Evolutionary conservation across 805 yeast species (phyloP).

Genomic region (Schwanniomyces polymorphus): DNA sequence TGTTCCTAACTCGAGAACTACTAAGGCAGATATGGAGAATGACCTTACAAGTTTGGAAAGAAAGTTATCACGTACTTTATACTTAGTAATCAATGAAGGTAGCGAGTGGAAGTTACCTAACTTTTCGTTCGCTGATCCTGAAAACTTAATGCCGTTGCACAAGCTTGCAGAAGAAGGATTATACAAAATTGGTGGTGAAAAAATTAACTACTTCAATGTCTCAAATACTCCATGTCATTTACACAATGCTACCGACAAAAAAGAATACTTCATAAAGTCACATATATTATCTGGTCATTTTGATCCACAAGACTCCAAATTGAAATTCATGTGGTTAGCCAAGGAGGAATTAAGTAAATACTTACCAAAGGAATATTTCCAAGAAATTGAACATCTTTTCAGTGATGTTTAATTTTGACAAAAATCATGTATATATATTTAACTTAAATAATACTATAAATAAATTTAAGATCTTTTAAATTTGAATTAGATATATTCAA

Average conservation of each 20-base stretch:
- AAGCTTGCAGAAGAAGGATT: conserved; percentile 74
- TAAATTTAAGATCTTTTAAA: not conserved
- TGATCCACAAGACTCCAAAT: conserved; percentile 33
- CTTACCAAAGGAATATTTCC: conserved; percentile 56
- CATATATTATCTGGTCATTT: conserved; percentile 87
- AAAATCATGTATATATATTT: conserved; percentile 13
- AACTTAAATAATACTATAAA: conserved; percentile 4
- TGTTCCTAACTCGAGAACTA: conserved; percentile 65
- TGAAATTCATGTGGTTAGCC: conserved; percentile 78
- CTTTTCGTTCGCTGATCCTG: conserved; percentile 41
- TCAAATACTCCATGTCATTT: conserved; percentile 85
- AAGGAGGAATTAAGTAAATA: conserved; percentile 68
- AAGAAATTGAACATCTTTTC: conserved; percentile 51
- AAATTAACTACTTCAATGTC: conserved; percentile 86
- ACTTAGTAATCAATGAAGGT: conserved; percentile 59
- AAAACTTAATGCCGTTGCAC: conserved; percentile 55
- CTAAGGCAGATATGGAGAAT: conserved; percentile 69
- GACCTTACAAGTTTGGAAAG: conserved; percentile 76
- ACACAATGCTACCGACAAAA: conserved; percentile 38
- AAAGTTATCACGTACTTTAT: conserved; percentile 74
- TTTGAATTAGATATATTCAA: not conserved
- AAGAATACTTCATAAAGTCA: conserved; percentile 78
- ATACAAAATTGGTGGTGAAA: conserved; percentile 66
- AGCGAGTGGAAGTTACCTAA: conserved; percentile 78
- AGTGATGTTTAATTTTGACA: conserved; percentile 29